phyloP scores from a whole-genome alignment of 192 early-diverging fungal species.

The Coemansia asiatica region DNA sequence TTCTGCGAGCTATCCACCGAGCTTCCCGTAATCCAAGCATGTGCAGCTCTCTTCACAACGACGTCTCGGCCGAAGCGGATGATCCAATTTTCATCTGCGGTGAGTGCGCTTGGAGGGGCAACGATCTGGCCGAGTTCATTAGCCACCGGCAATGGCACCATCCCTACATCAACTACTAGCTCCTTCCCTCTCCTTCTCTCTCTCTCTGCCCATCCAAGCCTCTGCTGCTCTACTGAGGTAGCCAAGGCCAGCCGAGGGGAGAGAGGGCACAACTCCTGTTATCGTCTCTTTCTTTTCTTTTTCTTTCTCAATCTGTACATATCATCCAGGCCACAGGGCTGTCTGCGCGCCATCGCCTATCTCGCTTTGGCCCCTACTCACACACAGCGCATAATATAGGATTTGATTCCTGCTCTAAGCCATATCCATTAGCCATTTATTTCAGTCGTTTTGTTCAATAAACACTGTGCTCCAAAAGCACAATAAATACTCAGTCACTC shows the following conservation, averaged over 20 bases:
- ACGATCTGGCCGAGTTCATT: constrained; percentile 35
- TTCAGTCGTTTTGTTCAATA: background rate
- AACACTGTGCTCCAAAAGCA: background rate
- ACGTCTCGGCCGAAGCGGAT: background rate
- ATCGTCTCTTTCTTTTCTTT: background rate
- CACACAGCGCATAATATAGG: background rate
- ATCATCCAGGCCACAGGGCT: background rate
- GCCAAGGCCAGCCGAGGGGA: too few relatives aligned
- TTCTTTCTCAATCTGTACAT: constrained; percentile 6
- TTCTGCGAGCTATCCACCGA: too few relatives aligned
- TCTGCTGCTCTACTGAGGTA: background rate
- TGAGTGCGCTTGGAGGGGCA: constrained; percentile 32
- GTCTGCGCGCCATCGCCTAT: background rate
- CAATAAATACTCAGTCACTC: too few relatives aligned
- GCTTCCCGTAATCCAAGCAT: too few relatives aligned
- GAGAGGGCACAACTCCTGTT: too few relatives aligned
- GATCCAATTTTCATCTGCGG: constrained; percentile 31
- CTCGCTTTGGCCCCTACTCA: too few relatives aligned
- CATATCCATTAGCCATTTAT: background rate
- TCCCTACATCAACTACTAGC: constrained; percentile 12
- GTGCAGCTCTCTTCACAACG: constrained; percentile 5
- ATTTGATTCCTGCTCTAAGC: background rate
- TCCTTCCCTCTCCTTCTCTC: too few relatives aligned
- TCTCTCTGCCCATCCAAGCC: background rate
- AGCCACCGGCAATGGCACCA: constrained; percentile 33